A percentile compares a stretch with the other conserved stretches of the same genome.
phyloP scores from a whole-genome alignment of 495 filamentous ascomycete species.

The Penicillium steckii region DNA sequence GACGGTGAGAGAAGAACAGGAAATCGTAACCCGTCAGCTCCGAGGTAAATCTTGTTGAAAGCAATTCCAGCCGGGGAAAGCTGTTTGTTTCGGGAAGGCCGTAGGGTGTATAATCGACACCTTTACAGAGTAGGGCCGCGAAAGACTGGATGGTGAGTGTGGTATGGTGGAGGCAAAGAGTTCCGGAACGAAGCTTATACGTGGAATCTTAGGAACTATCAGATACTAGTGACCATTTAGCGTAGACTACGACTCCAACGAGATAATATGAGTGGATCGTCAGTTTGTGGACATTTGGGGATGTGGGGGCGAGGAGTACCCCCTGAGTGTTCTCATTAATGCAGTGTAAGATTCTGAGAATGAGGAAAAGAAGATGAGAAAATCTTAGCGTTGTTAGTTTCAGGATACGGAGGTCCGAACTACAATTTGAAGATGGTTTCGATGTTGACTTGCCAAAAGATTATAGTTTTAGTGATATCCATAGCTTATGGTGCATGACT shows the following conservation, averaged over 20 bases:
- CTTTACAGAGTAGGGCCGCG: not conserved
- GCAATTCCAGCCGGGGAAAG: not conserved
- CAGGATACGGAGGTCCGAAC: not conserved
- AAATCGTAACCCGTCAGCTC: not conserved
- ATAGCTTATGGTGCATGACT: not conserved
- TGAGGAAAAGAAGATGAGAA: not conserved
- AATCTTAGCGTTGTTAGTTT: not conserved
- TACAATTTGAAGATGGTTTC: not conserved
- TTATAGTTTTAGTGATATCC: not conserved
- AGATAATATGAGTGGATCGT: not conserved
- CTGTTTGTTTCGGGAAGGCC: not conserved
- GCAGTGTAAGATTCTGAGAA: too few species aligned
- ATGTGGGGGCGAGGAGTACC: not conserved
- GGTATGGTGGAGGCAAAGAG: not conserved
- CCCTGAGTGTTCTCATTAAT: not conserved
- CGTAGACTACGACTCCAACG: not conserved
- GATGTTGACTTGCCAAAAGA: not conserved
- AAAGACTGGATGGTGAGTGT: not conserved
- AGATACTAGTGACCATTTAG: not conserved
- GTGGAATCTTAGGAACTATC: not conserved
- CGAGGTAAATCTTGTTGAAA: slow-evolving; percentile 3
- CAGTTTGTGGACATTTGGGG: not conserved
- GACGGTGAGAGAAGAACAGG: not conserved
- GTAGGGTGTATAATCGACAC: not conserved
- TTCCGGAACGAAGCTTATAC: not conserved